Conservation (phyloP, 2,329 filamentous ascomycete species). For the Periconia digitata region DNA sequence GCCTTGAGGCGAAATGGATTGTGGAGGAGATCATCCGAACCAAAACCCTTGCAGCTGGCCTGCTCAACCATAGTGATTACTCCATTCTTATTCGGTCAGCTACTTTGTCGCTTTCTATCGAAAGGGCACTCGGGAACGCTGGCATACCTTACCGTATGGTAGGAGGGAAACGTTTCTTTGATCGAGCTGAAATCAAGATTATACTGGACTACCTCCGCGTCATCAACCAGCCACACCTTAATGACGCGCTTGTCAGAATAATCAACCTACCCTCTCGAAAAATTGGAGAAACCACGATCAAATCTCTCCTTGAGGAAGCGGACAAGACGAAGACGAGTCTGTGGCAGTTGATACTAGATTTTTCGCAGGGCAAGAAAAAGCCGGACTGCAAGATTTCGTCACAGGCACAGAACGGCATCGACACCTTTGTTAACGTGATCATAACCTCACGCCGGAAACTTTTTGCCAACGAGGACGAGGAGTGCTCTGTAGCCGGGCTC, state of each 20-base stretch:
- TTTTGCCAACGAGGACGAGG: conserved; percentile 43
- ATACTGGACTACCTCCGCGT: conserved; percentile 86
- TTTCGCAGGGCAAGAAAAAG: conserved; percentile 55
- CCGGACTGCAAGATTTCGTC: conserved; percentile 58
- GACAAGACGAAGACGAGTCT: conserved; percentile 68
- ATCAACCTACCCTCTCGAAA: conserved; percentile 82
- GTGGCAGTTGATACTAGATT: conserved; percentile 71
- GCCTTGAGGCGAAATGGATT: conserved; percentile 83
- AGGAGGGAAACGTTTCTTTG: conserved; percentile 87
- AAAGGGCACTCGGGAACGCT: conserved; percentile 75
- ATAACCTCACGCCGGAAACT: conserved; percentile 60
- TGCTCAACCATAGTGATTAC: conserved; percentile 76
- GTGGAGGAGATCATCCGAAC: conserved; percentile 77
- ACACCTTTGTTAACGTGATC: conserved; percentile 61
- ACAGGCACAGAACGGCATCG: conserved; percentile 59
- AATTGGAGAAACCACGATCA: conserved; percentile 78
- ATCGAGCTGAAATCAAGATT: conserved; percentile 84
- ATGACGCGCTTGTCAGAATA: conserved; percentile 79
- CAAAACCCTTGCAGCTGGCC: conserved; percentile 68
- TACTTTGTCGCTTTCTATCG: conserved; percentile 79
- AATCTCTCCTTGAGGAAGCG: conserved; percentile 73
- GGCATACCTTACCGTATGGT: conserved; percentile 92
- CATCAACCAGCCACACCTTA: conserved; percentile 81
- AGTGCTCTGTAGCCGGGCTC: conserved; percentile 48
- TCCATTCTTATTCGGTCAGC: conserved; percentile 87